phyloP scores from a whole-genome alignment of 768 basidiomycete genomes.

The Coprinopsis strossmayeri region DNA sequence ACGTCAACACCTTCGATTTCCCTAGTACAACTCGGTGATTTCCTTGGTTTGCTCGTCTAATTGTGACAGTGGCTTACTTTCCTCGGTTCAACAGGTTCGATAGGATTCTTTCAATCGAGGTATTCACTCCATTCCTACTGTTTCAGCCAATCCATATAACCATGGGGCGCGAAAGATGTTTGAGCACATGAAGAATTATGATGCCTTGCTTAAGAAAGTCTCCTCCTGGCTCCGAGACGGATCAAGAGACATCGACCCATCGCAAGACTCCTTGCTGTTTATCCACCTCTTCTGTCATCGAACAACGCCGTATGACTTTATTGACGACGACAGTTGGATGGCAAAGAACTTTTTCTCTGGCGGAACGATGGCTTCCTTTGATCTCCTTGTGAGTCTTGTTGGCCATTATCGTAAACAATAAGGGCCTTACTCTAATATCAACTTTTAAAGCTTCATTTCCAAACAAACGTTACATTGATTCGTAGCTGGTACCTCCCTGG shows the following conservation, averaged over 20 bases:
- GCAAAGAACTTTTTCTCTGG: slow-evolving; percentile 67
- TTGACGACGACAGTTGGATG: slow-evolving; percentile 70
- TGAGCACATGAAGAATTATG: slow-evolving; percentile 75
- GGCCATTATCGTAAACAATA: too few relatives aligned
- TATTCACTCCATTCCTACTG: slow-evolving; percentile 15
- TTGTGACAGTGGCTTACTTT: neutral
- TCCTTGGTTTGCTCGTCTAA: neutral
- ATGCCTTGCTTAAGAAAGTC: slow-evolving; percentile 51
- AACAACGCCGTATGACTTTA: slow-evolving; percentile 62
- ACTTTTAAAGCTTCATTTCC: slow-evolving; percentile 64
- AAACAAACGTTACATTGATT: slow-evolving; percentile 50
- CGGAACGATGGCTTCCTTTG: slow-evolving; percentile 69
- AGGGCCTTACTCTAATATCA: too few relatives aligned
- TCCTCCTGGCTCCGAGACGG: slow-evolving; percentile 52
- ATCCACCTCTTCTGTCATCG: slow-evolving; percentile 68
- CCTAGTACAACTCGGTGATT: slow-evolving; percentile 33
- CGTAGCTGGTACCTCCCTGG: slow-evolving; percentile 60
- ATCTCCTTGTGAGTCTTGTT: slow-evolving; percentile 38
- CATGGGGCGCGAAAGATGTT: slow-evolving; percentile 48
- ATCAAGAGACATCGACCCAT: neutral
- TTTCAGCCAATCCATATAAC: neutral
- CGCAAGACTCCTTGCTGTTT: slow-evolving; percentile 51
- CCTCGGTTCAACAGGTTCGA: slow-evolving; percentile 46
- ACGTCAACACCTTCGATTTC: slow-evolving; percentile 62
- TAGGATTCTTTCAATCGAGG: slow-evolving; percentile 65